phyloP scores from a whole-genome alignment of 2,329 filamentous ascomycete genomes.

The Phialophora chinensis region DNA sequence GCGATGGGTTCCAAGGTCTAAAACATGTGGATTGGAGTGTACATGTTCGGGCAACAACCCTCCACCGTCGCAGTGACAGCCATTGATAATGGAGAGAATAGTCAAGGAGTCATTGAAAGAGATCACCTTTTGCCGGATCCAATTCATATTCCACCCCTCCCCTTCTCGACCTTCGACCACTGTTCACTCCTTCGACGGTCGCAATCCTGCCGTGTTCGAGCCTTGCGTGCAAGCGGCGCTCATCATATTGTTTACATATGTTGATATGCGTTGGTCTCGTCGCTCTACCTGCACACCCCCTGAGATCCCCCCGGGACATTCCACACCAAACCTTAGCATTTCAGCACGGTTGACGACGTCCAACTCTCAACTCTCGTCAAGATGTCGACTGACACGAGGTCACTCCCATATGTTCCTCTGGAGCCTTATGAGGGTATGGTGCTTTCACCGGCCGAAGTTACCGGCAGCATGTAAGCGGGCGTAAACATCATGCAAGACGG shows the following conservation, averaged over 20 bases:
- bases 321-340: background rate
- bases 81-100: background rate
- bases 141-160: conserved; percentile 16
- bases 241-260: background rate
- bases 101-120: background rate
- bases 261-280: background rate
- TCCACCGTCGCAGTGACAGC: background rate
- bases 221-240: background rate
- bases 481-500: background rate
- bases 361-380: conserved; percentile 4
- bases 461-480: background rate
- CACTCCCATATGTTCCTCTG: conserved; percentile 34
- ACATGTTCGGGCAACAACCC: background rate
- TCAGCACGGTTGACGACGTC: background rate
- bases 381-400: conserved; percentile 42
- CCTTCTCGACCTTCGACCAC: background rate
- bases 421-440: conserved; percentile 31
- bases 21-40: background rate
- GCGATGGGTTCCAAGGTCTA: background rate
- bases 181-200: conserved; percentile 7
- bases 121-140: conserved; percentile 18
- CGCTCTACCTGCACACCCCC: conserved; percentile 6
- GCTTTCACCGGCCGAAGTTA: background rate
- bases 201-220: background rate
- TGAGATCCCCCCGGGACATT: background rate